Evolutionary conservation across 306 rosid genomes (phyloP).

Genomic region (Trifolium fragiferum): DNA sequence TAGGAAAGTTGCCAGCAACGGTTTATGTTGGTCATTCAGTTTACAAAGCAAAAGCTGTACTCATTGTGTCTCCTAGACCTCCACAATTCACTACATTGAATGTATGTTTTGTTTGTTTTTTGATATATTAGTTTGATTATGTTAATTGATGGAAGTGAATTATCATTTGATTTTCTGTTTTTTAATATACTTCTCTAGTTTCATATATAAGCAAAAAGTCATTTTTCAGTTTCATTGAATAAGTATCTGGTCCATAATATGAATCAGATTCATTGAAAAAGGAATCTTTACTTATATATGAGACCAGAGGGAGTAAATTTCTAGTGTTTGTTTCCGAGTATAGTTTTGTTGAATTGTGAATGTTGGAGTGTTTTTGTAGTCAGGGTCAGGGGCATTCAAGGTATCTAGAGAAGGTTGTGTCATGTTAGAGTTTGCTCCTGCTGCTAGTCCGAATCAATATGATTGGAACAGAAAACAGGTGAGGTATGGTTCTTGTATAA

Average conservation of each 20-base stretch:
- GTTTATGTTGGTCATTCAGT: constrained; percentile 73
- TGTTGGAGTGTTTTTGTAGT: constrained; percentile 52
- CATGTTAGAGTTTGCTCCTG: constrained; percentile 86
- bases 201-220: too few species aligned
- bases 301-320: not conserved
- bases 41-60: constrained; percentile 85
- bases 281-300: too few species aligned
- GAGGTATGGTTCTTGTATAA: constrained; percentile 28
- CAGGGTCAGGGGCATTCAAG: constrained; percentile 89
- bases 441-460: constrained; percentile 62
- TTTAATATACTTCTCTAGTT: too few species aligned
- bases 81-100: constrained; percentile 69
- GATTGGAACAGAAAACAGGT: constrained; percentile 95
- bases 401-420: constrained; percentile 73
- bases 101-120: constrained; percentile 51
- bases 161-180: not conserved
- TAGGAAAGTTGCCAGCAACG: constrained; percentile 56
- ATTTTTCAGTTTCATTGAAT: too few species aligned
- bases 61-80: constrained; percentile 71
- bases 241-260: too few species aligned
- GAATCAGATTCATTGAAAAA: too few species aligned
- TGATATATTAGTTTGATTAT: not conserved
- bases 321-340: not conserved
- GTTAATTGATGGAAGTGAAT: not conserved
- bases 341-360: constrained; percentile 1